Base-by-base conservation (phyloP, 2,329 filamentous ascomycete genomes). In the Verticillium isaacii region DNA sequence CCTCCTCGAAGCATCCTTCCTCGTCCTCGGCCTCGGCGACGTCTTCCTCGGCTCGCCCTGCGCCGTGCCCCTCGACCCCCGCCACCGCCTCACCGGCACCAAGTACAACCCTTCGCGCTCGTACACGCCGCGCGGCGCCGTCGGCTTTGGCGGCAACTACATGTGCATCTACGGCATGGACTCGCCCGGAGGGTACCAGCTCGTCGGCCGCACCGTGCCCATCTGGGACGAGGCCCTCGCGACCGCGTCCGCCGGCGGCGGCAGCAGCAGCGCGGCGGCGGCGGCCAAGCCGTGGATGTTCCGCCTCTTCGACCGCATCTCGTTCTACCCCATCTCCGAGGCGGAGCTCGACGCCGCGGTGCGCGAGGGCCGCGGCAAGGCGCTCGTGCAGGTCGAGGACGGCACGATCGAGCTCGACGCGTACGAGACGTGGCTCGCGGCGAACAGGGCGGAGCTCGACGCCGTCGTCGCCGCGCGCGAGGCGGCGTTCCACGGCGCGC, bases 1-100 rank as follows among this genome's bases (percentile, higher is more conserved):
- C 2, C 29, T 77, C 17, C 41, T 66, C 3, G 75, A 78, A 1
- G 71, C 72, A 0, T 67, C 67, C 0, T 77, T 75, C 14, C 67
- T 77, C 2, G 73, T 77, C 3, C 64, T 77, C 6, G 75, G 74
- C 1, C 71, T 77, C 0, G 75, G 75, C 0, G 74, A 76, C 57
- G 74, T 77, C n/a, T 77, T 75, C 63, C 69, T 75, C 61, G 75
- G 74, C 2, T 75, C 73, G 0, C 75, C 75, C 0, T 76, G 74
- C 58, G 68, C 73, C 0, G 66, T 77, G 15, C 74, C 74, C 3
- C 63, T 77, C 4, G 73, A 73, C 62, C 73, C 67, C 57, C 71
- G 68, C n/a, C 72, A 71, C 60, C 69, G 74, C 2, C 63, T 76
- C 6, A 73, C 75, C 14, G 73, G 73, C 11, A 74, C 72, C 32